Conservation (phyloP, 352 stramenopile species). For the Elongisporangium undulatum region DNA sequence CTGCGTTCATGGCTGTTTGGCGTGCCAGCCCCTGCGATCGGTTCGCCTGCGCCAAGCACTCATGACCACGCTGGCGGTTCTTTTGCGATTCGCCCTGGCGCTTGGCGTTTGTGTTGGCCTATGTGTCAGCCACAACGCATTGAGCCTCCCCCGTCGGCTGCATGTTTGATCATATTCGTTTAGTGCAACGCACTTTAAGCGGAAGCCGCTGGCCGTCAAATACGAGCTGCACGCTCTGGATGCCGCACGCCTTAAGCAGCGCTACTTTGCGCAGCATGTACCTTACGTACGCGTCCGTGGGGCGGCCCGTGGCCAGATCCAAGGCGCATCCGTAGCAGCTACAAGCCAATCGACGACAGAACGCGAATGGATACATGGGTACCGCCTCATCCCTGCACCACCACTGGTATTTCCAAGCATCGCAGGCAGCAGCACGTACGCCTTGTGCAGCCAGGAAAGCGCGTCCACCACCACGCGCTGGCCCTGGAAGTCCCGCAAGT, state of each 20-base stretch:
- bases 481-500: conserved; percentile 44
- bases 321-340: conserved; percentile 80
- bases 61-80: conserved; percentile 44
- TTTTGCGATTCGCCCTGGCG: conserved; percentile 49
- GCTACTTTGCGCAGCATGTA: conserved; percentile 79
- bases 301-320: conserved; percentile 57
- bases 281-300: conserved; percentile 58
- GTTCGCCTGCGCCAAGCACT: conserved; percentile 44
- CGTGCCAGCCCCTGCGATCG: conserved; percentile 38
- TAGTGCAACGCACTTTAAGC: conserved; percentile 41
- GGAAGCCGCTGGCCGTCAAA: conserved; percentile 75
- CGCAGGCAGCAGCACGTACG: conserved; percentile 30
- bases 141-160: neutral
- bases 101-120: conserved; percentile 69
- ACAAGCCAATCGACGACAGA: neutral
- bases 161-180: no score
- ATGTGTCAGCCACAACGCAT: neutral
- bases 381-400: neutral
- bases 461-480: conserved; percentile 66
- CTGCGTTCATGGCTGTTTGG: conserved; percentile 50
- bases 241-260: conserved; percentile 43
- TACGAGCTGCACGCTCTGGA: conserved; percentile 58
- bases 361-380: neutral
- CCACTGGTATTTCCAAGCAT: neutral
- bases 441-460: conserved; percentile 80